Evolutionary conservation across 1,284 basidiomycete species (phyloP).

Genomic region (Cutaneotrichosporon sp.): DNA sequence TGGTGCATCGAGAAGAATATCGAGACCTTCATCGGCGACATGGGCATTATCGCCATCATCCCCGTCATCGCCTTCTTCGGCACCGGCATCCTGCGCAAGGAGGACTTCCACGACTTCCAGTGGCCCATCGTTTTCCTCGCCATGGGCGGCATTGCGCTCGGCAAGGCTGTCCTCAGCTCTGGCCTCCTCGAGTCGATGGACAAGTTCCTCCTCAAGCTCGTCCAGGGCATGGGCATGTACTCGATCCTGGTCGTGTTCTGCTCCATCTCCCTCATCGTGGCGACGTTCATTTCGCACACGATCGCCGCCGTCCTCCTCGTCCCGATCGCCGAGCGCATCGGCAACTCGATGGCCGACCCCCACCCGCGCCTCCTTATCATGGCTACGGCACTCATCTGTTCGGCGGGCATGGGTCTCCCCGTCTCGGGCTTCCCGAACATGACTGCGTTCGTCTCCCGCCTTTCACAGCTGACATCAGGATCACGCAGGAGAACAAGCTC

Average conservation of each 20-base stretch:
- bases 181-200: slow-evolving; percentile 82
- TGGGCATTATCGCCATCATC: slow-evolving; percentile 95
- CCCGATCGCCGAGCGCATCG: slow-evolving; percentile 91
- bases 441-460: slow-evolving; percentile 68
- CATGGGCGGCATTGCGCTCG: slow-evolving; percentile 98
- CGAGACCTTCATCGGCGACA: slow-evolving; percentile 80
- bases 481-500: slow-evolving; percentile 92
- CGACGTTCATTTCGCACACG: slow-evolving; percentile 78
- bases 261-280: slow-evolving; percentile 75
- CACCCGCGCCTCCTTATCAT: slow-evolving; percentile 82
- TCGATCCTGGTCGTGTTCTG: slow-evolving; percentile 82
- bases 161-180: slow-evolving; percentile 87
- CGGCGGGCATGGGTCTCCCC: slow-evolving; percentile 96
- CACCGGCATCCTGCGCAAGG: slow-evolving; percentile 90
- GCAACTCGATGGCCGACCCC: slow-evolving; percentile 66
- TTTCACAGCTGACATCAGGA: slow-evolving; percentile 57
- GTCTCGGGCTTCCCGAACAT: slow-evolving; percentile 97
- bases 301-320: slow-evolving; percentile 95
- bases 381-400: slow-evolving; percentile 85
- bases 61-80: slow-evolving; percentile 94
- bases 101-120: slow-evolving; percentile 90
- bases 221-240: slow-evolving; percentile 73
- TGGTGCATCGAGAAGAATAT: slow-evolving; percentile 90
- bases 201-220: slow-evolving; percentile 64
- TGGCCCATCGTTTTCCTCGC: slow-evolving; percentile 92